These are phyloP conservation scores for Umbelopsis vinacea DNA, from an alignment of 192 early-diverging fungal genomes.

Conservation along the genomic window DNA sequence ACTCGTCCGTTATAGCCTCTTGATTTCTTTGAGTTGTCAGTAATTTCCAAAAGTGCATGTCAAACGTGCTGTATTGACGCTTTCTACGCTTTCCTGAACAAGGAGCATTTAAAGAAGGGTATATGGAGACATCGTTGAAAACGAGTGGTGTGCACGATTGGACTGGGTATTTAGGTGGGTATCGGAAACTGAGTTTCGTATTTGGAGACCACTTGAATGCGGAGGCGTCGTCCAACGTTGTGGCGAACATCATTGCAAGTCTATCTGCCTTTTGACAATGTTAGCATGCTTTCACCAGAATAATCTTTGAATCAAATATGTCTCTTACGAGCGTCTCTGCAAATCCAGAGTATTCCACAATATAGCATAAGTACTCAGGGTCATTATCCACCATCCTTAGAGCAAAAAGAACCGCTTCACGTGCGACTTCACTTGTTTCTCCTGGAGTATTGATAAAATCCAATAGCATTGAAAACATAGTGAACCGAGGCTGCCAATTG, in stretches of 20 bases:
- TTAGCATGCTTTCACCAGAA: neutral
- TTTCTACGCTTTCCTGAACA: constrained; percentile 16
- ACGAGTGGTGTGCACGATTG: neutral
- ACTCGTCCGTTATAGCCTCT: constrained; percentile 32
- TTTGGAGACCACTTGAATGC: constrained; percentile 33
- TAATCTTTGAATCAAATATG: neutral
- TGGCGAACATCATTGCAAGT: constrained; percentile 34
- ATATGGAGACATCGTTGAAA: neutral
- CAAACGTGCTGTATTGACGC: constrained; percentile 39
- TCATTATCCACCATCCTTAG: constrained; percentile 39
- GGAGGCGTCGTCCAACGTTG: constrained; percentile 31
- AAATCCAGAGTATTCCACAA: constrained; percentile 45
- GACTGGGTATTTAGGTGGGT: neutral
- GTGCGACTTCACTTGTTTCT: constrained; percentile 46
- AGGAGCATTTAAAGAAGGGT: constrained; percentile 11
- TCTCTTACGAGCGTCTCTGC: constrained; percentile 41
- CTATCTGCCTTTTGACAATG: constrained; percentile 32
- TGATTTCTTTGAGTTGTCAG: constrained; percentile 15
- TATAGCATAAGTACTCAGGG: constrained; percentile 43
- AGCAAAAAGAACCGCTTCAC: constrained; percentile 45
- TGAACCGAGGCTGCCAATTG: constrained; percentile 37
- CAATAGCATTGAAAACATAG: constrained; percentile 42
- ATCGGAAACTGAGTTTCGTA: neutral
- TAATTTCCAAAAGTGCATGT: constrained; percentile 30
- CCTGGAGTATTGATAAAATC: constrained; percentile 46